A percentile compares a stretch with the other conserved stretches of the same genome.
Conservation (phyloP, 1,139 yeast genomes). For the Suhomyces bribrorum region DNA sequence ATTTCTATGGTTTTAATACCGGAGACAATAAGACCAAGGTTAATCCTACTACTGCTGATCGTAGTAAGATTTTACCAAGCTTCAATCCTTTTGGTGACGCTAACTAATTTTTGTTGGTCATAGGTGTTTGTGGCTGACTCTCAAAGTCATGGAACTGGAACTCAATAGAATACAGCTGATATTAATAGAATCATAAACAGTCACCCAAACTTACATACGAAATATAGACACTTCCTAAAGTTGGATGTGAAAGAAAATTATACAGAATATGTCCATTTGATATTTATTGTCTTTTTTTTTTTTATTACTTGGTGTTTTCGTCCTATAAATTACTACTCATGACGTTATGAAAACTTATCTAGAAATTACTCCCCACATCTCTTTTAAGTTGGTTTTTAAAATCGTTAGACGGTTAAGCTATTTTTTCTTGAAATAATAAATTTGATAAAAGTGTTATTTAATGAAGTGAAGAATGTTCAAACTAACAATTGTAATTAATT, state of each 20-base stretch:
- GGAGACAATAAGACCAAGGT: slow-evolving; percentile 9
- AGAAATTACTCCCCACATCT: neutral
- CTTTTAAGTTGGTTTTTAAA: neutral
- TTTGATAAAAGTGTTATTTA: neutral
- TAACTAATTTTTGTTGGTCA: slow-evolving; percentile 3
- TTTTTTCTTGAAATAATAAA: too few species aligned
- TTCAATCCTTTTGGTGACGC: slow-evolving; percentile 36
- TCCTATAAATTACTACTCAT: slow-evolving; percentile 6
- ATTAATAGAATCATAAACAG: slow-evolving; percentile 11
- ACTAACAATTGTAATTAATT: too few species aligned
- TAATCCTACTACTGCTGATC: slow-evolving; percentile 4
- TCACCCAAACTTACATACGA: too few species aligned
- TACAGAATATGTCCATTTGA: neutral
- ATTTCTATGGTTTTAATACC: slow-evolving; percentile 45
- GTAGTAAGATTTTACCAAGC: slow-evolving; percentile 24
- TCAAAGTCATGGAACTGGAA: slow-evolving; percentile 6
- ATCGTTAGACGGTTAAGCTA: neutral
- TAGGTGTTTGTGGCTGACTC: slow-evolving; percentile 3
- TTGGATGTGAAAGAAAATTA: neutral
- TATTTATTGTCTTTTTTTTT: slow-evolving; percentile 2
- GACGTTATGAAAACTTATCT: slow-evolving; percentile 9
- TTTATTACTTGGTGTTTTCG: slow-evolving; percentile 1
- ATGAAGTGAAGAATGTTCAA: neutral
- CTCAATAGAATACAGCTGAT: slow-evolving; percentile 7
- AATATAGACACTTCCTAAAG: neutral